Conservation (phyloP, 352 stramenopile species). For the Albugo candida region DNA sequence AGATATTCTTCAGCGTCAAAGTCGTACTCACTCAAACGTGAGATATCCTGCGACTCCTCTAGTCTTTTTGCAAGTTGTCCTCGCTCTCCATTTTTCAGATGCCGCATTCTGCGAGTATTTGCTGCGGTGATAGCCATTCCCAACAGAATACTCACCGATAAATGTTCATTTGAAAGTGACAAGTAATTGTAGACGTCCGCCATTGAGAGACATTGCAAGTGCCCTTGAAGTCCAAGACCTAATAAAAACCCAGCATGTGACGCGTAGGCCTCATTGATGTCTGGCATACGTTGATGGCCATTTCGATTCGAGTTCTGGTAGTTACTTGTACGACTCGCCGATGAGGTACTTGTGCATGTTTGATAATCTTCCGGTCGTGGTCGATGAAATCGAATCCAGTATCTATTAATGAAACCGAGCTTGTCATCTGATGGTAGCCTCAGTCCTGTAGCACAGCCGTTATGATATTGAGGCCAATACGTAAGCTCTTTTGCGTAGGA, state of each 20-base stretch:
- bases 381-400: conserved; percentile 97
- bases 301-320: conserved; percentile 4
- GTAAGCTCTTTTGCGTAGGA: conserved; percentile 79
- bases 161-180: conserved; percentile 90
- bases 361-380: conserved; percentile 31
- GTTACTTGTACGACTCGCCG: neutral
- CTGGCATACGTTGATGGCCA: conserved; percentile 12
- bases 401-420: conserved; percentile 81
- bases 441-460: conserved; percentile 91
- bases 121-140: conserved; percentile 91
- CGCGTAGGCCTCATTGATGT: conserved; percentile 66
- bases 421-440: conserved; percentile 49
- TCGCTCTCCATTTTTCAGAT: conserved; percentile 5
- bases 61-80: neutral
- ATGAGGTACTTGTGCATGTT: neutral
- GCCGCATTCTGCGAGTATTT: conserved; percentile 36
- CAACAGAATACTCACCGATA: conserved; percentile 91
- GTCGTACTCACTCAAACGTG: too few species aligned
- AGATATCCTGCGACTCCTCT: too few species aligned
- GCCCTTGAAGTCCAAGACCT: conserved; percentile 85
- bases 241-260: conserved; percentile 90
- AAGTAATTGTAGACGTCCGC: conserved; percentile 98
- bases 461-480: conserved; percentile 97
- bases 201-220: conserved; percentile 90
- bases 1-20: too few species aligned